These are phyloP conservation scores for Citrullus mucosospermus DNA, from an alignment of 306 rosid genomes.

Conservation along the genomic window DNA sequence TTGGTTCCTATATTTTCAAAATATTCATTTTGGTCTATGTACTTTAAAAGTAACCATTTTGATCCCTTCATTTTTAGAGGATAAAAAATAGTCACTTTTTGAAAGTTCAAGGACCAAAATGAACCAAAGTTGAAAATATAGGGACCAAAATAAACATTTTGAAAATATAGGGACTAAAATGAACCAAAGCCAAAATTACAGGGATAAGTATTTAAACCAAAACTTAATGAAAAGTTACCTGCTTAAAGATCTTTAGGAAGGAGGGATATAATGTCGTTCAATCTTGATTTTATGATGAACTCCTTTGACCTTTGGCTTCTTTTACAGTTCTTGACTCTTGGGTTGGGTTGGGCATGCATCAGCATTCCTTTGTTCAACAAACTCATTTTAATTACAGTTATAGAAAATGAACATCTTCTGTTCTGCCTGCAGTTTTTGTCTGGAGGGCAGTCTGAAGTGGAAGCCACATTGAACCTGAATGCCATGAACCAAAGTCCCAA, in stretches of 20 bases:
- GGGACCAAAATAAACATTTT: too few relatives aligned
- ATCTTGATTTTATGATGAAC: not conserved
- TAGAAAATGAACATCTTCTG: not conserved
- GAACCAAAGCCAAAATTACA: too few relatives aligned
- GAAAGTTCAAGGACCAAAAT: too few relatives aligned
- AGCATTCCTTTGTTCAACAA: not conserved
- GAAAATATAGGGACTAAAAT: too few relatives aligned
- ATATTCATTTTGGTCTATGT: too few relatives aligned
- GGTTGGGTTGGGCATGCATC: not conserved
- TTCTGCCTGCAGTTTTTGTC: slow-evolving; percentile 60
- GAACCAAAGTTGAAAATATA: too few relatives aligned
- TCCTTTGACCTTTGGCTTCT: not conserved
- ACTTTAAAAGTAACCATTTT: too few relatives aligned
- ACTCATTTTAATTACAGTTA: not conserved
- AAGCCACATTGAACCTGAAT: slow-evolving; percentile 82
- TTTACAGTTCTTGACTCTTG: not conserved
- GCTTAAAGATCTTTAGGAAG: not conserved
- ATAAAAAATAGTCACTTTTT: too few relatives aligned
- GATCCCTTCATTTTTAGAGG: too few relatives aligned
- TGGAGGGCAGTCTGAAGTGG: slow-evolving; percentile 93
- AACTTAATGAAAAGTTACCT: not conserved
- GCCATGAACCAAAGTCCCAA: slow-evolving; percentile 98
- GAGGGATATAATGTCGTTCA: not conserved
- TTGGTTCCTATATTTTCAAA: too few relatives aligned
- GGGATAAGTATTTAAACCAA: too few relatives aligned